Evolutionary conservation across 148 eudicot species (phyloP), one percentile per base, ranked within the genome.

Genomic region (Rhododendron kiyosumense): DNA sequence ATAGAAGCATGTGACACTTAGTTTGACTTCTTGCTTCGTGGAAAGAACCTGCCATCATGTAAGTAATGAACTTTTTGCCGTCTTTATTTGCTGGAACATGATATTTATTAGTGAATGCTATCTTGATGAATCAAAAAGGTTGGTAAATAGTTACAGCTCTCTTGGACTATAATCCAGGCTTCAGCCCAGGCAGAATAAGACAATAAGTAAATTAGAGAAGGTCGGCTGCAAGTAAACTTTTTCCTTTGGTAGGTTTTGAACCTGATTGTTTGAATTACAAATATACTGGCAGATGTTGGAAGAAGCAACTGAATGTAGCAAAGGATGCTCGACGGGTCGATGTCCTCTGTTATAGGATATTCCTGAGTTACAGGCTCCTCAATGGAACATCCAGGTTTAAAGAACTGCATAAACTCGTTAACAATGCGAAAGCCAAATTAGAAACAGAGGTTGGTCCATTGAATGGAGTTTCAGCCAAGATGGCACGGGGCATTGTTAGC

Each of bases 311-410:
- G 89, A 86, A 61, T 83, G 88, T 91, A 85, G 98, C 98, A 65
- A 94, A 90, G 89, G 98, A 94, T 87, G 96, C 98, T 73, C 94
- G 98, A 6, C 93, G 96, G 54, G 94, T 97, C 3, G 96, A 95
- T 85, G 88, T 89, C 77, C 98, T 97, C 65, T 97, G 98, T 80
- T 87, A 92, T 75, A 89, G 98, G 90, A 93, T 97, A 88, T 92
- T 88, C 84, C 84, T 95, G 88, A 91, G 95, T 86, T 95, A 90
- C 88, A 94, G 96, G 89, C 93, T 97, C 30, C 89, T 97, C 49
- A 86, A 91, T 81, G 96, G 96, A 84, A 95, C 98, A 61, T 92
- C 93, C 76, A 90, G 90, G 87, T 95, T 97, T 83, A 88, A 91
- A 87, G 96, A 93, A 28, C 89, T 97, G 54, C 98, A 93, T 89